These are phyloP conservation scores for Pseudohalonectria lignicola DNA, from an alignment of 2,329 filamentous ascomycete genomes.

Conservation along the genomic window DNA sequence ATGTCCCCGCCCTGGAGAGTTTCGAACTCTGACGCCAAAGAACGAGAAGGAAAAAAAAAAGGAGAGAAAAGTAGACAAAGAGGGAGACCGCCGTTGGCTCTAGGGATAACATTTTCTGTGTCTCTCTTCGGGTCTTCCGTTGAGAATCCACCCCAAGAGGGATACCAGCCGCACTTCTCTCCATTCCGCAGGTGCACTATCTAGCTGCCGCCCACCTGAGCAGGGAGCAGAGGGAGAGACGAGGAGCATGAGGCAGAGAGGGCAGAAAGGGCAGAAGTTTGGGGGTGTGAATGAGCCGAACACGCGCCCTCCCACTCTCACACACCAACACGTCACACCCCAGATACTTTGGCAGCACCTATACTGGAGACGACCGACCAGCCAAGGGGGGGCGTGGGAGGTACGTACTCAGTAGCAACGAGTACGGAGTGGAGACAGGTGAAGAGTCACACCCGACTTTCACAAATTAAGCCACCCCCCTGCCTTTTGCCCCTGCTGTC, in stretches of 20 bases:
- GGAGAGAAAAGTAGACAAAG: too few relatives aligned
- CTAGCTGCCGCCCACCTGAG: not conserved
- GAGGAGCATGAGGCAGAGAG: too few relatives aligned
- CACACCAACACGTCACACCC: not conserved
- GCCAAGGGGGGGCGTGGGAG: too few relatives aligned
- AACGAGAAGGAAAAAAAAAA: not conserved
- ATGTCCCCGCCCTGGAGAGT: too few relatives aligned
- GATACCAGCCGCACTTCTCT: too few relatives aligned
- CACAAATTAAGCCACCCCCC: not conserved
- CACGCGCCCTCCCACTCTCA: not conserved
- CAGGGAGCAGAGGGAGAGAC: not conserved
- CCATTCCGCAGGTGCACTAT: not conserved
- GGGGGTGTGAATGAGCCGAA: too few relatives aligned
- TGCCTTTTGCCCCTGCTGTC: not conserved
- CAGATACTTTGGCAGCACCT: not conserved
- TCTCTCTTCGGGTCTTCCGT: too few relatives aligned
- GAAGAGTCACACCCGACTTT: constrained; percentile 1
- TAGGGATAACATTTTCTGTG: too few relatives aligned
- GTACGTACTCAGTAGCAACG: not conserved
- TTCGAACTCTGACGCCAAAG: not conserved
- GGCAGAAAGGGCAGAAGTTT: too few relatives aligned
- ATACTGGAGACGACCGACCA: too few relatives aligned
- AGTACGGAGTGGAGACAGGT: not conserved
- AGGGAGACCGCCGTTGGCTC: too few relatives aligned
- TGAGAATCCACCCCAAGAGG: too few relatives aligned